Percentiles rank a stretch among this genome's conserved stretches.
Evolutionary conservation across 2,329 filamentous ascomycete genomes (phyloP).

Genomic region (Xylariaceae sp.): DNA sequence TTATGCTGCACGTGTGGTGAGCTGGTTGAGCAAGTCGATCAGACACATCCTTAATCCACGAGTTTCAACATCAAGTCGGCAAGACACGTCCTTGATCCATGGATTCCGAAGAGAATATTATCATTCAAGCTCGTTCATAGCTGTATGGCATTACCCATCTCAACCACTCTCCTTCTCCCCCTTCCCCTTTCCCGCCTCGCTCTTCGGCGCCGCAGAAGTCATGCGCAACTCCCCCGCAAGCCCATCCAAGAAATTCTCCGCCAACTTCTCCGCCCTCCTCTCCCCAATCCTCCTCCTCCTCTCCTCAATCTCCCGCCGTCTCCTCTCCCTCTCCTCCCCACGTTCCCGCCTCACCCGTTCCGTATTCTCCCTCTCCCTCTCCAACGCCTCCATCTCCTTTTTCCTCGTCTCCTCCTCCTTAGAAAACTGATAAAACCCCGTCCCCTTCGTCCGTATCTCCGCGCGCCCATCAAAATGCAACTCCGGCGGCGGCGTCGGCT

Average conservation of each 20-base stretch:
- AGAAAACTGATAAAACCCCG: conserved; percentile 85
- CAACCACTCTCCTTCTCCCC: background rate
- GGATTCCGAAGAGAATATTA: too few species aligned
- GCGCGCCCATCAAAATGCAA: conserved; percentile 79
- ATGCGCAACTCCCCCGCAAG: conserved; percentile 31
- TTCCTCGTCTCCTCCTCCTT: conserved; percentile 60
- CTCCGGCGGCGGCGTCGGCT: conserved; percentile 71
- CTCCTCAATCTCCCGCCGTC: conserved; percentile 59
- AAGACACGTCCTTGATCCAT: too few species aligned
- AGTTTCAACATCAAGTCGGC: too few species aligned
- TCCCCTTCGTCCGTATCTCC: conserved; percentile 83
- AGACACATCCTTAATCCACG: too few species aligned
- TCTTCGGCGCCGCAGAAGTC: background rate
- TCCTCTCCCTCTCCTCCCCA: conserved; percentile 59
- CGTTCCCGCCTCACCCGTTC: conserved; percentile 60
- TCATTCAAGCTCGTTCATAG: background rate
- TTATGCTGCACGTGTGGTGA: too few species aligned
- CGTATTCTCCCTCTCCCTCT: conserved; percentile 56
- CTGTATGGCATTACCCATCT: background rate
- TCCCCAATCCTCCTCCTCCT: conserved; percentile 57
- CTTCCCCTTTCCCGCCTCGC: background rate
- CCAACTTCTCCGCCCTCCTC: conserved; percentile 38
- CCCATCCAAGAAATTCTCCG: conserved; percentile 35
- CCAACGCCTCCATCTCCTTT: conserved; percentile 70
- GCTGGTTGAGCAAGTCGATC: too few species aligned